Percentiles rank a stretch among this genome's conserved stretches.
These are phyloP conservation scores for Clonostachys byssicola DNA, from an alignment of 2,329 filamentous ascomycete species.

Conservation along the genomic window DNA sequence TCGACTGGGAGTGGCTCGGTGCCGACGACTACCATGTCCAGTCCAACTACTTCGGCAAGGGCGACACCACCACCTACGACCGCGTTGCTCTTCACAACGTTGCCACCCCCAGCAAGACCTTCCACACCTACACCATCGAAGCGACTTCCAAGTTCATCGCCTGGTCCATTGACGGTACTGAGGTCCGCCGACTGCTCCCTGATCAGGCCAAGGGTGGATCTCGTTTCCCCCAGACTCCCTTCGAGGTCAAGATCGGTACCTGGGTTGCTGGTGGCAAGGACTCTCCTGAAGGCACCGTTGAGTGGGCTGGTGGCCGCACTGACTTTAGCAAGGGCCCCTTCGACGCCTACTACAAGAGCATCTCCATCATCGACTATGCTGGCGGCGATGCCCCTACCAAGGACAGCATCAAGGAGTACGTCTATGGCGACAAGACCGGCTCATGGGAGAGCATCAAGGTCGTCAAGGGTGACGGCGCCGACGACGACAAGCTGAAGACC, in stretches of 20 bases:
- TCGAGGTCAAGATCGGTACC: conserved; percentile 65
- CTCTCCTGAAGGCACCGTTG: conserved; percentile 66
- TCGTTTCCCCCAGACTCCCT: conserved; percentile 69
- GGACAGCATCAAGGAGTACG: conserved; percentile 43
- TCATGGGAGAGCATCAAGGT: conserved; percentile 48
- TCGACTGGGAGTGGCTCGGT: conserved; percentile 96
- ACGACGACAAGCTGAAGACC: too few species aligned
- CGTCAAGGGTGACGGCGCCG: conserved; percentile 24
- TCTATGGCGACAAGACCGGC: conserved; percentile 44
- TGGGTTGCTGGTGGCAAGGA: conserved; percentile 57
- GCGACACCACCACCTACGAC: conserved; percentile 66
- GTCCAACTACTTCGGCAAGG: conserved; percentile 82
- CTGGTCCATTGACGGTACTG: conserved; percentile 61
- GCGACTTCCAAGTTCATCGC: conserved; percentile 61
- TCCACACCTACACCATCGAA: conserved; percentile 64
- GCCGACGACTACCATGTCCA: conserved; percentile 71
- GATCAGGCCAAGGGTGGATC: conserved; percentile 52
- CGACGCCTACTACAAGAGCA: conserved; percentile 51
- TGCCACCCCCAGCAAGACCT: conserved; percentile 45
- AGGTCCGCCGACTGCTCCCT: conserved; percentile 58
- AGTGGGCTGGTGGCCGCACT: conserved; percentile 63
- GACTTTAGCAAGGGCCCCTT: conserved; percentile 49
- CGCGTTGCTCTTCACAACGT: conserved; percentile 62
- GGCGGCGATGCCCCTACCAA: conserved; percentile 35
- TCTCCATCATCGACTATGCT: conserved; percentile 50